Evolutionary conservation across 805 yeast genomes (phyloP).

Genomic region (Kazachstania viticola): DNA sequence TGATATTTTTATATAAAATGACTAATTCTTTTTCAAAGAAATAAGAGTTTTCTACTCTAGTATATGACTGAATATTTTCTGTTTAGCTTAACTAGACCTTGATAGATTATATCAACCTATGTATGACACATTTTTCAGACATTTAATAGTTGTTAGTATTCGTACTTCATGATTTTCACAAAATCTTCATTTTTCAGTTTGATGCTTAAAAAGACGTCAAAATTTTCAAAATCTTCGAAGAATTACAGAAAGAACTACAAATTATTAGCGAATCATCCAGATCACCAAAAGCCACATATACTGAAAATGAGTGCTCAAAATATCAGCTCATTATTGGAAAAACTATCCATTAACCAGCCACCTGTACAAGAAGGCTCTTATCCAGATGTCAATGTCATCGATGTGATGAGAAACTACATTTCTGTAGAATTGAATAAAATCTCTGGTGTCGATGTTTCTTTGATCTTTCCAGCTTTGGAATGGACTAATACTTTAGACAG

Average conservation of each 20-base stretch:
- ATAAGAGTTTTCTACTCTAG: background rate
- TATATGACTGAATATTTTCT: background rate
- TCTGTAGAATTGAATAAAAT: constrained; percentile 63
- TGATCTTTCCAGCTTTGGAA: constrained; percentile 80
- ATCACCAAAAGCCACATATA: background rate
- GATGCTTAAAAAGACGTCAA: background rate
- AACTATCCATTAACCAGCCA: constrained; percentile 33
- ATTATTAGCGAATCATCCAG: background rate
- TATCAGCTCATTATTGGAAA: constrained; percentile 24
- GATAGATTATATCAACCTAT: too few relatives aligned
- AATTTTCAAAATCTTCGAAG: background rate
- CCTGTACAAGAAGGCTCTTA: constrained; percentile 42
- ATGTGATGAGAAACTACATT: constrained; percentile 82
- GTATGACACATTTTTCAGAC: background rate
- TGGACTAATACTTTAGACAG: constrained; percentile 76
- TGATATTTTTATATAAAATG: background rate
- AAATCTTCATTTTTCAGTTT: background rate
- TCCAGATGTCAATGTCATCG: constrained; percentile 75
- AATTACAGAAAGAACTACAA: background rate
- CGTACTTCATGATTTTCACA: background rate
- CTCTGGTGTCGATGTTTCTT: constrained; percentile 54
- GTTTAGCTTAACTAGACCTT: background rate
- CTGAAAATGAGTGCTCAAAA: constrained; percentile 6
- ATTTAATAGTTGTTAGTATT: background rate
- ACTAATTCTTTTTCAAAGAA: background rate